Evolutionary conservation across 345 rosid species (phyloP).

Genomic region (Acer saccharum): DNA sequence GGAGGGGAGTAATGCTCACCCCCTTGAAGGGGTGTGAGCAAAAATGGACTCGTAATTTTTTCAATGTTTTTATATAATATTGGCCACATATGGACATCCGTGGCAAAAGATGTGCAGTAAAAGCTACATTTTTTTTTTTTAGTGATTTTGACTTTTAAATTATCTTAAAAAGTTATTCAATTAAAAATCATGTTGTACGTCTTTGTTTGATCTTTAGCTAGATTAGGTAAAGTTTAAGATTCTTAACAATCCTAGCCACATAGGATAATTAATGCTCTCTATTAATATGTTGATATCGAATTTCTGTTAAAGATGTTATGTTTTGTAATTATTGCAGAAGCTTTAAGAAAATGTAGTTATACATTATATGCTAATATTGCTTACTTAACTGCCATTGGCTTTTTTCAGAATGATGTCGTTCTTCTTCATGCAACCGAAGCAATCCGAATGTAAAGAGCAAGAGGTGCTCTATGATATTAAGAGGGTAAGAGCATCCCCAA

Average conservation of each 20-base stretch:
- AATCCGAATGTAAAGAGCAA: constrained; percentile 67
- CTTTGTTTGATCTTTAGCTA: neutral
- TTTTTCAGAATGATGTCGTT: too few species aligned
- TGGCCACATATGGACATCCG: too few species aligned
- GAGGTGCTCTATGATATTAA: constrained; percentile 76
- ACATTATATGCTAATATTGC: too few species aligned
- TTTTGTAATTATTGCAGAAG: neutral
- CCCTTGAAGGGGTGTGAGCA: too few species aligned
- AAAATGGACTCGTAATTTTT: too few species aligned
- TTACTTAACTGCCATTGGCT: too few species aligned
- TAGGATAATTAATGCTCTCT: neutral
- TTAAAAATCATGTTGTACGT: neutral
- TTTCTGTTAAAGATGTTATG: neutral
- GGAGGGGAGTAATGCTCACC: too few species aligned
- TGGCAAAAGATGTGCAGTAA: too few species aligned
- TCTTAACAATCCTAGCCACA: neutral
- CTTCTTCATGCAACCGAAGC: too few species aligned
- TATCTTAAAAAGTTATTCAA: neutral
- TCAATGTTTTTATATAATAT: too few species aligned
- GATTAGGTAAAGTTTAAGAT: neutral
- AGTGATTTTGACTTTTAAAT: too few species aligned
- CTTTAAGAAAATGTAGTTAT: neutral
- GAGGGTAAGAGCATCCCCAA: constrained; percentile 37
- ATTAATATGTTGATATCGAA: neutral
- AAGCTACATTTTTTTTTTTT: too few species aligned